phyloP scores from a whole-genome alignment of 371 early-diverging fungal species.

The Blyttiomyces sp. region DNA sequence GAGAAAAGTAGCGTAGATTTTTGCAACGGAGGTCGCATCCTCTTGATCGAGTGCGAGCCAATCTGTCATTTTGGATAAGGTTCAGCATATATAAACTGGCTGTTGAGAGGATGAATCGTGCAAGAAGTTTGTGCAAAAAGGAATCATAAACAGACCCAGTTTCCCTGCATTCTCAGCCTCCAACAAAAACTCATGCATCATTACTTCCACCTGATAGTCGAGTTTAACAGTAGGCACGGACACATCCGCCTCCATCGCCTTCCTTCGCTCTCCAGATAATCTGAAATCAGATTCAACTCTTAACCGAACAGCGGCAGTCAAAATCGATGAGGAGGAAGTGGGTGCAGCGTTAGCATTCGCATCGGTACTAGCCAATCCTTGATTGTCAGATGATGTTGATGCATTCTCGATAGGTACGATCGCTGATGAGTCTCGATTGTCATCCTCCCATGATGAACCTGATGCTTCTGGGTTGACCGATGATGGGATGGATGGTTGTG shows the following conservation, averaged over 20 bases:
- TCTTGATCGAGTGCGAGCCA: conserved; percentile 6
- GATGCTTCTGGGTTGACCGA: background rate
- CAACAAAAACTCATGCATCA: background rate
- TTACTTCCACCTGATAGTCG: background rate
- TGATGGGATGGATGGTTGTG: background rate
- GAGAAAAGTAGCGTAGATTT: conserved; percentile 14
- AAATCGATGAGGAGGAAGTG: background rate
- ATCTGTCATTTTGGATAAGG: background rate
- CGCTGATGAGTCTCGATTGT: background rate
- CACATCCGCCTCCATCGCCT: conserved; percentile 8
- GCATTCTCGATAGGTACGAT: too few species aligned
- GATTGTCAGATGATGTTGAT: background rate
- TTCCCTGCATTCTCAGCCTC: background rate
- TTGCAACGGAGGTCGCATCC: background rate
- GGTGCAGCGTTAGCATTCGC: background rate
- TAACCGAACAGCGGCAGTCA: background rate
- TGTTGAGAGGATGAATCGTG: background rate
- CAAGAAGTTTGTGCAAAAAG: background rate
- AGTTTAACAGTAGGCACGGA: conserved; percentile 9
- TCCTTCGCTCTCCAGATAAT: background rate
- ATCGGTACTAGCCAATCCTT: background rate
- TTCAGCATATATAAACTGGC: background rate
- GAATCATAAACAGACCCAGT: background rate
- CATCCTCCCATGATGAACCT: background rate
- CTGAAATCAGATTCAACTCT: conserved; percentile 11